These are phyloP conservation scores for Malus sylvestris DNA, from an alignment of 306 rosid species.

Conservation along the genomic window DNA sequence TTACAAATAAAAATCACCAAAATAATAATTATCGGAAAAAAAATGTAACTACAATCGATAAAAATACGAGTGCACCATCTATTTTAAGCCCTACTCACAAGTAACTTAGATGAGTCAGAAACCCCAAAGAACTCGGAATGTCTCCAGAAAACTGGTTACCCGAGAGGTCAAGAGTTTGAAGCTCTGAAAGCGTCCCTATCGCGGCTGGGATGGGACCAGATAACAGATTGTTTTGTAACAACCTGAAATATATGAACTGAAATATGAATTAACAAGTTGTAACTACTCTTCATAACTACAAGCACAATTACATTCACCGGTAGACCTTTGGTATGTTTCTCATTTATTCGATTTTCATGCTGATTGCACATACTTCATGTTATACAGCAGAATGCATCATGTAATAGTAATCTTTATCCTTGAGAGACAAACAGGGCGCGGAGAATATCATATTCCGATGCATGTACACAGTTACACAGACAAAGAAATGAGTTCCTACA, in stretches of 20 bases:
- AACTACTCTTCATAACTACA: neutral
- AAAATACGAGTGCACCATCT: constrained; percentile 1
- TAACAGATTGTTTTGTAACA: constrained; percentile 75
- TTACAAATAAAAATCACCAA: constrained; percentile 29
- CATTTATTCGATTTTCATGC: neutral
- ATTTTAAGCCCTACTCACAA: constrained; percentile 63
- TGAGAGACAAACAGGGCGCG: too few relatives aligned
- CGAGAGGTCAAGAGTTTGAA: constrained; percentile 83
- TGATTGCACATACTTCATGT: neutral
- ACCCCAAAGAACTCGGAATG: constrained; percentile 77
- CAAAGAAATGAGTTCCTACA: neutral
- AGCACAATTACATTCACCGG: neutral
- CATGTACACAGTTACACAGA: neutral
- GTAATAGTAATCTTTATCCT: too few relatives aligned
- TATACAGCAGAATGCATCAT: too few relatives aligned
- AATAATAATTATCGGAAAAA: neutral
- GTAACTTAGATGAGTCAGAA: constrained; percentile 71
- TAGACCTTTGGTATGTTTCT: neutral
- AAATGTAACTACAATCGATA: neutral
- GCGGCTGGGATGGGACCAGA: constrained; percentile 75
- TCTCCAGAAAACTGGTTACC: constrained; percentile 67
- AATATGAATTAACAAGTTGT: neutral
- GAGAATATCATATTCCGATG: too few relatives aligned
- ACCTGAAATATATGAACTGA: constrained; percentile 37
- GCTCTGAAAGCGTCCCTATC: constrained; percentile 69